Evolutionary conservation across 345 rosid genomes (phyloP), one percentile per base, ranked within the genome.

Genomic region (Fremontodendron californicum): DNA sequence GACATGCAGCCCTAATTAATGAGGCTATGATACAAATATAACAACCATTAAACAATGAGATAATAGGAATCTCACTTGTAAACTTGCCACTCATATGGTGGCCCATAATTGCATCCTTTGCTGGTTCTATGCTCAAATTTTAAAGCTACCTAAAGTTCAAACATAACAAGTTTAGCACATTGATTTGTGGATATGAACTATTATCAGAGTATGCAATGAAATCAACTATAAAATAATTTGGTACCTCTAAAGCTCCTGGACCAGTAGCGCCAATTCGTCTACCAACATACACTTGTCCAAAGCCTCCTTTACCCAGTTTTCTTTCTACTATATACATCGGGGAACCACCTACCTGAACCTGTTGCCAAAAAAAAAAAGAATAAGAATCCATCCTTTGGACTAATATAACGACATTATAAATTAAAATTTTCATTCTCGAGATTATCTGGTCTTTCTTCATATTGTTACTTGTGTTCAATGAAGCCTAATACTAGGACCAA

Each of bases 21-120:
- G 62, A 76, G 46, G 67, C 31, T n/a, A 15, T 52, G 68, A 40
- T 15, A 49, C 46, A 67, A 9, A 43, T 13, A 46, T 29, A 52
- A 13, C 29, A 76, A 18, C 37, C 37, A 45, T 40, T 29, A 19
- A 60, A 75, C 58, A 74, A 74, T 54, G 25, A 42, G 15, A 54
- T 3, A 9, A 37, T 25, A 63, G 67, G 76, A 51, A 55, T 10
- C 98, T 85, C 81, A 96, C 99, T 79, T 86, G 90, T 96, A 95
- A 82, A 96, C 99, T 89, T 96, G 99, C 99, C 98, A 93, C 92
- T 96, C 99, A 46, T 91, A 88, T 0, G 99, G 98, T 0, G 98
- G 98, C 51, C 96, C 96, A 87, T 88, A 87, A 84, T 81, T 93
- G 82, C 99, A 95, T 68, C 98, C 99, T 88, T 95, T 95, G 89